These are phyloP conservation scores for Odonthalia washingtoniensis DNA, from an alignment of 31 red algal species.

Conservation along the genomic window DNA sequence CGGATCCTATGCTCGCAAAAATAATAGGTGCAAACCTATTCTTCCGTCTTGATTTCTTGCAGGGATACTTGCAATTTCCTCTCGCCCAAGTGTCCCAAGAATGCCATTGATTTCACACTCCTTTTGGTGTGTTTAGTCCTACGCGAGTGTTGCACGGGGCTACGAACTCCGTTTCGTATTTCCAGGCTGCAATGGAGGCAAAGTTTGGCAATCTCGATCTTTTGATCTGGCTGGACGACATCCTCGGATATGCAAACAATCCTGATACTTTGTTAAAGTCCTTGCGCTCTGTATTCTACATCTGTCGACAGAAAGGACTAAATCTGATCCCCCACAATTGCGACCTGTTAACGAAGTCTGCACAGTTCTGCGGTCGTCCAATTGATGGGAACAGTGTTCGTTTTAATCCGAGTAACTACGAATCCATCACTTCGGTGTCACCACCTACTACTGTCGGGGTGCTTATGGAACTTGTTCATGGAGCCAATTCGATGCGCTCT, in stretches of 20 bases:
- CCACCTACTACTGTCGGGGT: conserved; percentile 28
- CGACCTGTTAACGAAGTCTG: neutral
- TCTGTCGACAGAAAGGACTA: neutral
- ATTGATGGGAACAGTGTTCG: neutral
- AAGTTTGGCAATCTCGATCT: neutral
- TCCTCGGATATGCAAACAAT: conserved; percentile 10
- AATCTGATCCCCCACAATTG: neutral
- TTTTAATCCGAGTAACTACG: neutral
- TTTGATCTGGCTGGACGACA: conserved; percentile 19
- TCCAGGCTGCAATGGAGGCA: conserved; percentile 35
- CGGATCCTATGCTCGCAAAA: conserved; percentile 21
- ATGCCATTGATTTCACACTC: conserved; percentile 49
- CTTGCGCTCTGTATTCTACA: neutral
- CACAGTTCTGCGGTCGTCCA: neutral
- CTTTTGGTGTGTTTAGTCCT: conserved; percentile 47
- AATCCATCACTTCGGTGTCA: neutral
- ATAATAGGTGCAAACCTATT: conserved; percentile 9
- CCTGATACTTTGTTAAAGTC: neutral
- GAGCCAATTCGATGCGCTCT: conserved; percentile 52
- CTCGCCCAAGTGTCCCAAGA: conserved; percentile 44
- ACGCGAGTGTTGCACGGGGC: conserved; percentile 34
- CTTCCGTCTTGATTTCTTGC: conserved; percentile 48
- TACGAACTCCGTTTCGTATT: conserved; percentile 35
- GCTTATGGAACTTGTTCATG: conserved; percentile 28
- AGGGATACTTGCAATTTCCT: conserved; percentile 64